These are phyloP conservation scores for Tuber borchii DNA, from an alignment of 495 filamentous ascomycete genomes.

Conservation along the genomic window DNA sequence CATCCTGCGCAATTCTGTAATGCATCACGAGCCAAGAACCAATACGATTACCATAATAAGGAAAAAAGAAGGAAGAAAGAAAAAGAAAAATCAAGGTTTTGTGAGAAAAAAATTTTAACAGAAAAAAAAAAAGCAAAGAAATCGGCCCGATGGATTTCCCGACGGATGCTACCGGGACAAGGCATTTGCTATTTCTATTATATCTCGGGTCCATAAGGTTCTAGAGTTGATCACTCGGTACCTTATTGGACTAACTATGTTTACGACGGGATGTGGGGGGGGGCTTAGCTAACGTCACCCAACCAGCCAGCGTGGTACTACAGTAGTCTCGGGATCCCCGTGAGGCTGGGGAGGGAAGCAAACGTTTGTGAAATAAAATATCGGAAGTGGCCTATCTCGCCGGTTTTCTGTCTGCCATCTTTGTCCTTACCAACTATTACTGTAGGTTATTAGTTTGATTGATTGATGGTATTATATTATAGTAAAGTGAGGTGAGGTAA, in stretches of 20 bases:
- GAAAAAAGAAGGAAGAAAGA: neutral
- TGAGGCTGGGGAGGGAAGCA: neutral
- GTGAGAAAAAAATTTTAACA: neutral
- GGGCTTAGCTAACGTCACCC: too few relatives aligned
- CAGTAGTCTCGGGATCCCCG: neutral
- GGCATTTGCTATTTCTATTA: neutral
- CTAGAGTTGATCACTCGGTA: neutral
- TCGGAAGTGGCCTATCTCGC: neutral
- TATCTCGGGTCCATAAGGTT: neutral
- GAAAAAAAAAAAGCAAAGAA: neutral
- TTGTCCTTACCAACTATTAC: too few relatives aligned
- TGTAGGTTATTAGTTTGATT: too few relatives aligned
- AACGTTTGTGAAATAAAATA: neutral
- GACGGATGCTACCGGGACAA: neutral
- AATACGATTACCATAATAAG: neutral
- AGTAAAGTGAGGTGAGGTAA: too few relatives aligned
- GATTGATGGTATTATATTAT: too few relatives aligned
- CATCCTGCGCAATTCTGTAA: neutral
- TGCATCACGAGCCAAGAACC: neutral
- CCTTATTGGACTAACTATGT: neutral
- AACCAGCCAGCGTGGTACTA: too few relatives aligned
- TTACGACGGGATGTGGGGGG: too few relatives aligned
- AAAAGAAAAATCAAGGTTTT: neutral
- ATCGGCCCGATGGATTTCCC: neutral
- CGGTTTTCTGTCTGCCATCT: too few relatives aligned